Evolutionary conservation across 2,329 filamentous ascomycete genomes (phyloP).

Genomic region (Penicillium hordei): DNA sequence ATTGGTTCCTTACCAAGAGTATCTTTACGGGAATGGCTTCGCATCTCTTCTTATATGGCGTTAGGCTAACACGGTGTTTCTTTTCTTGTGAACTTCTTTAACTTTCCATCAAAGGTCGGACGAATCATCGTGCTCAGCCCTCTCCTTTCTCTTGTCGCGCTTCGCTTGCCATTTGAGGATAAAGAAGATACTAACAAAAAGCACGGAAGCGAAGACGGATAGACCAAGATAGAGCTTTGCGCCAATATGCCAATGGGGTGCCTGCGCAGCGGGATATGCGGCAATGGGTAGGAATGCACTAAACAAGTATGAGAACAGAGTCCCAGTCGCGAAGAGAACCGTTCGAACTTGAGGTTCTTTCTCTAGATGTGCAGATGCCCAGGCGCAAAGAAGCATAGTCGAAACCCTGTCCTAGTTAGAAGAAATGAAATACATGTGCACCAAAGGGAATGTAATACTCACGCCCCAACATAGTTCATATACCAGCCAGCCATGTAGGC

Average conservation of each 20-base stretch:
- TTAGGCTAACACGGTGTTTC: too few species aligned
- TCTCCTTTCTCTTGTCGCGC: neutral
- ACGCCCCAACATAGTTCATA: neutral
- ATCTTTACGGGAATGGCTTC: too few species aligned
- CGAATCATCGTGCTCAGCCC: neutral
- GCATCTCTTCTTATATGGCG: too few species aligned
- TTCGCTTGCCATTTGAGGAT: neutral
- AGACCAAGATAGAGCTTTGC: neutral
- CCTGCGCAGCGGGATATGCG: neutral
- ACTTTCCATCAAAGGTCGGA: neutral
- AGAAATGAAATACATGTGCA: neutral
- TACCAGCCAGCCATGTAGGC: neutral
- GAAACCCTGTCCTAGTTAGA: neutral
- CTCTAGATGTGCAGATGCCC: neutral
- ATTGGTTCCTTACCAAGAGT: too few species aligned
- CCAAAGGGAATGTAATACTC: neutral
- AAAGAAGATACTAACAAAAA: neutral
- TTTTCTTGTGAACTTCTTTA: too few species aligned
- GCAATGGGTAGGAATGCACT: neutral
- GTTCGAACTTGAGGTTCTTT: neutral
- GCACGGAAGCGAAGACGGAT: neutral
- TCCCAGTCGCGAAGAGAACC: neutral
- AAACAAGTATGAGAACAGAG: neutral
- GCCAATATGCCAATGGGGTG: neutral
- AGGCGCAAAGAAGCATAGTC: neutral